phyloP scores from a whole-genome alignment of 2,329 filamentous ascomycete species.

The Scopulariopsis brevicaulis region DNA sequence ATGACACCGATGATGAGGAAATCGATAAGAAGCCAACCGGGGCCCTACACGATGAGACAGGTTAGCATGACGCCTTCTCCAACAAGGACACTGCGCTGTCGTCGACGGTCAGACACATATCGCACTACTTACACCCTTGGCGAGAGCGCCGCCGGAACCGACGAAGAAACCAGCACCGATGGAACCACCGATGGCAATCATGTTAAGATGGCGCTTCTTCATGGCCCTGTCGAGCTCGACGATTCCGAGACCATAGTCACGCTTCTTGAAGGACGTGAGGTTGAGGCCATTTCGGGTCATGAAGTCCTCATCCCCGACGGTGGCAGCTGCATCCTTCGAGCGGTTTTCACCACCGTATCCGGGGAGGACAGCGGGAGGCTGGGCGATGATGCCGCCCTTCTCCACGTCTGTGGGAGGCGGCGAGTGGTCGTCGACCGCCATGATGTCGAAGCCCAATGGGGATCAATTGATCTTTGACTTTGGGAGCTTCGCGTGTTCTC shows the following conservation, averaged over 20 bases:
- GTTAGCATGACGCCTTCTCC: neutral
- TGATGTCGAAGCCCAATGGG: slow-evolving; percentile 1
- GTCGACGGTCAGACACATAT: slow-evolving; percentile 1
- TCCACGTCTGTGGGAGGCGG: slow-evolving; percentile 6
- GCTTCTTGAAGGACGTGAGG: slow-evolving; percentile 23
- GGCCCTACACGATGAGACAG: slow-evolving; percentile 15
- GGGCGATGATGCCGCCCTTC: slow-evolving; percentile 3
- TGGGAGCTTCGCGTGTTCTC: neutral
- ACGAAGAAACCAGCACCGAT: slow-evolving; percentile 55
- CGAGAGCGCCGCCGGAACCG: slow-evolving; percentile 43
- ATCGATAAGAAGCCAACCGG: slow-evolving; percentile 31
- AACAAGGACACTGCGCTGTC: neutral
- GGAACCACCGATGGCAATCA: slow-evolving; percentile 51
- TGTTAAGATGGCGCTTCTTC: slow-evolving; percentile 47
- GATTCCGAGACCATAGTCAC: slow-evolving; percentile 18
- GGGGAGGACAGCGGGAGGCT: slow-evolving; percentile 3
- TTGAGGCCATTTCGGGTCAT: slow-evolving; percentile 25
- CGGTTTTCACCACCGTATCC: slow-evolving; percentile 4
- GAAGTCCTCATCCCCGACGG: slow-evolving; percentile 18
- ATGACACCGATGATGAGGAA: slow-evolving; percentile 47
- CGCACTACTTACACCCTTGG: slow-evolving; percentile 30
- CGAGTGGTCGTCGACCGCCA: slow-evolving; percentile 4
- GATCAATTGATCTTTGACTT: neutral
- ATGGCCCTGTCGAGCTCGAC: slow-evolving; percentile 33
- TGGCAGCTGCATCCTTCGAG: slow-evolving; percentile 3